Evolutionary conservation across 495 filamentous ascomycete genomes (phyloP).

Genomic region (Tuber microsphaerosporum): DNA sequence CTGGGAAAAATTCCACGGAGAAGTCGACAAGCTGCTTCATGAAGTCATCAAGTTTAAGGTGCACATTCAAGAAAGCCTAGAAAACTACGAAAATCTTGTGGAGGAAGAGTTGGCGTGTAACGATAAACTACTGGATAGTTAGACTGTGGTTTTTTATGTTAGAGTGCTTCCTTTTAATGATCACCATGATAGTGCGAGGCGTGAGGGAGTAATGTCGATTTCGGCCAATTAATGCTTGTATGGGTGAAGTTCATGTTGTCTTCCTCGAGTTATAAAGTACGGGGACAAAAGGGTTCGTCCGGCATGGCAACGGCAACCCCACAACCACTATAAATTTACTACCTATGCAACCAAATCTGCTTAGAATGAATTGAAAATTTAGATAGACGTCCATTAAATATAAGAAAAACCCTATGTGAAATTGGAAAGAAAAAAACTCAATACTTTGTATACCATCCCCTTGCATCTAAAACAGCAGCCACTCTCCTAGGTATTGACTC

Average conservation of each 20-base stretch:
- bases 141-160: neutral
- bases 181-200: neutral
- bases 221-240: conserved; percentile 8
- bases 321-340: too few species aligned
- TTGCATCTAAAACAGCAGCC: too few species aligned
- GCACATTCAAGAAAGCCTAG: conserved; percentile 82
- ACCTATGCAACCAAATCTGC: too few species aligned
- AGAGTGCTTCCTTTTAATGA: conserved; percentile 1
- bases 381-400: too few species aligned
- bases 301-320: too few species aligned
- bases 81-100: conserved; percentile 87
- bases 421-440: too few species aligned
- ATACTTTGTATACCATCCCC: too few species aligned
- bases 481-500: too few species aligned
- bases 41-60: conserved; percentile 98
- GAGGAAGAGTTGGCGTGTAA: conserved; percentile 72
- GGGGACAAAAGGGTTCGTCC: too few species aligned
- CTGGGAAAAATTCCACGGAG: conserved; percentile 88
- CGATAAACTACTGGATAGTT: conserved; percentile 49
- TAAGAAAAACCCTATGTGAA: too few species aligned
- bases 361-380: too few species aligned
- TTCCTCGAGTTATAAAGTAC: conserved; percentile 10
- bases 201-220: neutral
- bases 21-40: conserved; percentile 91
- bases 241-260: conserved; percentile 20